phyloP scores from a whole-genome alignment of 495 filamentous ascomycete species.

The Penicillium crystallinum region DNA sequence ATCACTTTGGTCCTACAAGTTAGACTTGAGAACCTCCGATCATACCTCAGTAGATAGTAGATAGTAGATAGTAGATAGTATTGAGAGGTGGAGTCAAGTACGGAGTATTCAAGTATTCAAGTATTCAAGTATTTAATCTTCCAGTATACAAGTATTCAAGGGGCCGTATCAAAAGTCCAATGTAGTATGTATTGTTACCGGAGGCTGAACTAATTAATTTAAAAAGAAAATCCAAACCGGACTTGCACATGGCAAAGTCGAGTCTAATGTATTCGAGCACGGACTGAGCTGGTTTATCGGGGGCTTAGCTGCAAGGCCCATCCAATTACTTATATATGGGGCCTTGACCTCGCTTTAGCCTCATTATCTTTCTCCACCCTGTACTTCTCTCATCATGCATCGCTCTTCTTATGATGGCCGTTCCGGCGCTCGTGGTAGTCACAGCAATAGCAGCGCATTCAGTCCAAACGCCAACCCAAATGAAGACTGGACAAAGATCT shows the following conservation, averaged over 20 bases:
- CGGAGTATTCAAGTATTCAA: no score
- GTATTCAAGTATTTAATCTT: no score
- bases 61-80: no score
- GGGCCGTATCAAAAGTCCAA: no score
- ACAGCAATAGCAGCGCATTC: conserved; percentile 91
- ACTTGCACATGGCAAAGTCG: conserved; percentile 14
- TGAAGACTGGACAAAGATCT: conserved; percentile 99
- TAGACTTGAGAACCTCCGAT: conserved; percentile 4
- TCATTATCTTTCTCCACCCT: not conserved
- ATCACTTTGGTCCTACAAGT: conserved; percentile 1
- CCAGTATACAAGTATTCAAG: no score
- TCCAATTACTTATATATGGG: conserved; percentile 23
- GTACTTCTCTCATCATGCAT: conserved; percentile 28
- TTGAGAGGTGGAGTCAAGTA: no score
- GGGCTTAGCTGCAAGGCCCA: conserved; percentile 33
- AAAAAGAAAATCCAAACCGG: conserved; percentile 4
- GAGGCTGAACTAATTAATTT: conserved; percentile 9
- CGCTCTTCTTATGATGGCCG: conserved; percentile 33
- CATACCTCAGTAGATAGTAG: no score
- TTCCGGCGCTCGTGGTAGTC: conserved; percentile 51
- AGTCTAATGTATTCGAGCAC: conserved; percentile 21
- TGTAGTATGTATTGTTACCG: not conserved
- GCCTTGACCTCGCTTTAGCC: conserved; percentile 15
- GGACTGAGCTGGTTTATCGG: conserved; percentile 28
- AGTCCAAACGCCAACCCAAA: conserved; percentile 94